Conservation (phyloP, 1,139 yeast species). For the Komagataea norvegica region DNA sequence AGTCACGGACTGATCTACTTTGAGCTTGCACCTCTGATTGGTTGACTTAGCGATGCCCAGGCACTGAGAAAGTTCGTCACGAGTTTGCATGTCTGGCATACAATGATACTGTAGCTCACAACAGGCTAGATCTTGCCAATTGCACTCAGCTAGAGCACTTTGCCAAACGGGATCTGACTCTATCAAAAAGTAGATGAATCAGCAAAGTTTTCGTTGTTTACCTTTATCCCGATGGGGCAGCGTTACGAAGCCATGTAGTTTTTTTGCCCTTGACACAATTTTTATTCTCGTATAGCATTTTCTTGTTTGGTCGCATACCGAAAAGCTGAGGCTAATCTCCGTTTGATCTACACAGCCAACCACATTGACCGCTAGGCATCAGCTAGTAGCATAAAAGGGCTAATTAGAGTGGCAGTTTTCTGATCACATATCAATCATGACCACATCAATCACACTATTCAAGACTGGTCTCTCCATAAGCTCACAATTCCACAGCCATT, state of each 20-base stretch:
- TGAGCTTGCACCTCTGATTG: slow-evolving; percentile 25
- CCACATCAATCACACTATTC: slow-evolving; percentile 6
- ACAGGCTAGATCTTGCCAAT: too few relatives aligned
- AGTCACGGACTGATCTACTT: not conserved
- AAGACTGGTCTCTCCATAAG: slow-evolving; percentile 6
- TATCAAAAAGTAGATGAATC: not conserved
- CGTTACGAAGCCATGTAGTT: not conserved
- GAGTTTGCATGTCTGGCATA: too few relatives aligned
- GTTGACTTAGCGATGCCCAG: slow-evolving; percentile 26
- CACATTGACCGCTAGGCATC: too few relatives aligned
- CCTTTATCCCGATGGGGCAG: slow-evolving; percentile 1
- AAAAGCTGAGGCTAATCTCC: too few relatives aligned
- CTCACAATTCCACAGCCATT: slow-evolving; percentile 6
- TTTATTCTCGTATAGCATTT: not conserved
- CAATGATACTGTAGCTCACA: too few relatives aligned
- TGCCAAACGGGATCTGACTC: too few relatives aligned
- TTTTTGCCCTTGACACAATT: slow-evolving; percentile 1
- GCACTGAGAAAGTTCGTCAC: slow-evolving; percentile 13
- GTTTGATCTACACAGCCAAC: too few relatives aligned
- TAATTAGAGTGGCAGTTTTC: too few relatives aligned
- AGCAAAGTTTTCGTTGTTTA: slow-evolving; percentile 1
- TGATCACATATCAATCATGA: not conserved
- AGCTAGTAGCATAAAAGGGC: too few relatives aligned
- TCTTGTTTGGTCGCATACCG: too few relatives aligned
- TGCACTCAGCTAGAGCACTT: too few relatives aligned